Base-by-base conservation (phyloP, 768 basidiomycete genomes). In the Pleurotus ostreatus region DNA sequence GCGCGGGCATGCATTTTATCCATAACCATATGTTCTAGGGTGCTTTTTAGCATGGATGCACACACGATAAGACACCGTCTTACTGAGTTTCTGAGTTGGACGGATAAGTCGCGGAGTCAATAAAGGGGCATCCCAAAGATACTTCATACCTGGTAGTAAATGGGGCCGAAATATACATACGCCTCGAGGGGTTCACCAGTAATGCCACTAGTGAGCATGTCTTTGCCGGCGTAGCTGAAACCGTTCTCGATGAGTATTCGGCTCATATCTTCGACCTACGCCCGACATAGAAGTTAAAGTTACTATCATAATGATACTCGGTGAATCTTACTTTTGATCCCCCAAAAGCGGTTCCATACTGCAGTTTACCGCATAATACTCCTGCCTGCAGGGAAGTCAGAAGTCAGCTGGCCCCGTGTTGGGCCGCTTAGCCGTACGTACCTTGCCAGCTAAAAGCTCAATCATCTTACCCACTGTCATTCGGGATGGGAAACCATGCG, bases 401-500 rank as follows among this genome's bases (percentile, higher is more conserved):
- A 41, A 41, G 51, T 53, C 51, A 46, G 22, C 46, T 38, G 53
- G 37, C 30, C 49, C 23, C 37, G 9, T 39, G 53, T 22, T 44
- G 46, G 9, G 46, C 41, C 23, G 40, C 37, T 26, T 49, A 13
- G 56, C 16, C 59, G 53, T n/a, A 22, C 37, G 39, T 56, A 90
- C 92, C 82, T 99, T 99, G 49, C 97, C 96, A 11, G 94, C 91
- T 30, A 99, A 74, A 18, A 98, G 78, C 71, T 99, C 97, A 53
- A 99, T 97, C 97, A 99, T 99, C 77, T 99, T 99, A 48, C 97
- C 97, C 25, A 99, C 97, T 22, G 97, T 99, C 94, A 95, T 98
- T 55, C 96, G 91, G 56, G 93, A 96, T 4, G 97, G 97, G 79
- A 99, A 98, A 66, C 97, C 97, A 72, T 99, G 97, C 2, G 97